These are phyloP conservation scores for Alternaria sp. DNA, from an alignment of 2,329 filamentous ascomycete genomes.

Conservation along the genomic window DNA sequence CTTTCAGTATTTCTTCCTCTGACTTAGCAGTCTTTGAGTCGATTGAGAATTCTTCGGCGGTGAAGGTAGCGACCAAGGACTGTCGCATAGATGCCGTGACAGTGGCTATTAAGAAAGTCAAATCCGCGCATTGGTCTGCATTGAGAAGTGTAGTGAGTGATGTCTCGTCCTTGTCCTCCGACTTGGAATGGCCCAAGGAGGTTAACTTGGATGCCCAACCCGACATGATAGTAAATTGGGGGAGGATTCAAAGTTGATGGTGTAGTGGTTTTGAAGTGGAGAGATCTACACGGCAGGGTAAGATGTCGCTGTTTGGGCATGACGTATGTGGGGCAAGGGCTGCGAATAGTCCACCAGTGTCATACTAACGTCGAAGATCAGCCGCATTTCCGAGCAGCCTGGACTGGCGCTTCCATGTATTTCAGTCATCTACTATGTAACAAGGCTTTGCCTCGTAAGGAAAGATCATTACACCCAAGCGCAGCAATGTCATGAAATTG, in stretches of 20 bases:
- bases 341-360: background rate
- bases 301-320: conserved; percentile 23
- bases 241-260: background rate
- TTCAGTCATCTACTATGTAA: background rate
- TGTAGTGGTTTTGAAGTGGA: conserved; percentile 9
- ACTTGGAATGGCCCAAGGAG: conserved; percentile 47
- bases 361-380: conserved; percentile 7
- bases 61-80: conserved; percentile 55
- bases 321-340: conserved; percentile 30
- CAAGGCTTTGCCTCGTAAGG: background rate
- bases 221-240: conserved; percentile 29
- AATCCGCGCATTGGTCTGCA: conserved; percentile 56
- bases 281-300: conserved; percentile 5
- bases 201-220: conserved; percentile 46
- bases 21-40: conserved; percentile 29
- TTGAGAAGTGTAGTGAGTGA: conserved; percentile 58
- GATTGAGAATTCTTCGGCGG: conserved; percentile 37
- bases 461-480: background rate
- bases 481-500: background rate
- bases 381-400: conserved; percentile 4
- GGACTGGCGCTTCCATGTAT: background rate
- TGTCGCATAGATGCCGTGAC: conserved; percentile 59
- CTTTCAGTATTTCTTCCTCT: conserved; percentile 35
- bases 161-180: conserved; percentile 41
- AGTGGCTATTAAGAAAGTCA: conserved; percentile 59